These are phyloP conservation scores for Colletotrichum tamarilloi DNA, from an alignment of 2,329 filamentous ascomycete genomes.

Conservation along the genomic window DNA sequence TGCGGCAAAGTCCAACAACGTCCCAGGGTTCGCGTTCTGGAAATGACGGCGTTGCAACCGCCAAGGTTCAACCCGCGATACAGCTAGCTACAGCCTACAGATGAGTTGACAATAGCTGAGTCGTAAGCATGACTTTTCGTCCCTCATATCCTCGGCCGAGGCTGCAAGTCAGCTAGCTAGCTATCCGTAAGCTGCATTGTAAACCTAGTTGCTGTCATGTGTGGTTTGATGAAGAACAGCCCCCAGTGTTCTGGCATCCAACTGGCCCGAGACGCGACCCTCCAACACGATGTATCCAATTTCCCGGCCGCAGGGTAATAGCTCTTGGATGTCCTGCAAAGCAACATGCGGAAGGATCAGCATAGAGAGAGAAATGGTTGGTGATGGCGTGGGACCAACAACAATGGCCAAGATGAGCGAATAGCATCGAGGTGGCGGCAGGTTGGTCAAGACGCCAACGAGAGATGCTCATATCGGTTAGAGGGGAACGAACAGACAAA, in stretches of 20 bases:
- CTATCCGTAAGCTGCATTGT: conserved; percentile 7
- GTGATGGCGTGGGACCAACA: neutral
- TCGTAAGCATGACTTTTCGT: neutral
- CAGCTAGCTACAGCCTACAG: neutral
- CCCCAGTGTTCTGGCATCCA: neutral
- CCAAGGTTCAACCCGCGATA: conserved; percentile 15
- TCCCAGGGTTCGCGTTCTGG: conserved; percentile 16
- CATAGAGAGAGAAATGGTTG: neutral
- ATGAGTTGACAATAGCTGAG: neutral
- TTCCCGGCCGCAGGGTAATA: conserved; percentile 24
- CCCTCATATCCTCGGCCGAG: neutral
- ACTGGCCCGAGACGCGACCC: conserved; percentile 24
- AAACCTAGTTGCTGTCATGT: conserved; percentile 16
- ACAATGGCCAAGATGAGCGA: neutral
- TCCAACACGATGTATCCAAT: conserved; percentile 22
- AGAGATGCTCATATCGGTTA: conserved; percentile 15
- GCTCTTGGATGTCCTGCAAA: conserved; percentile 10
- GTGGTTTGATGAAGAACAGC: conserved; percentile 30
- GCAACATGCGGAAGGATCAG: conserved; percentile 11
- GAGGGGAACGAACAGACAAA: neutral
- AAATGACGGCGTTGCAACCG: conserved; percentile 28
- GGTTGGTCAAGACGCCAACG: neutral
- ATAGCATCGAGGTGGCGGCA: neutral
- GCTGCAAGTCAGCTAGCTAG: neutral
- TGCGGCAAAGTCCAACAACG: neutral